Percentiles rank a stretch among this genome's conserved stretches.
Evolutionary conservation across 73 alveolate genomes (phyloP).

Genomic region (Tetrahymena borealis): DNA sequence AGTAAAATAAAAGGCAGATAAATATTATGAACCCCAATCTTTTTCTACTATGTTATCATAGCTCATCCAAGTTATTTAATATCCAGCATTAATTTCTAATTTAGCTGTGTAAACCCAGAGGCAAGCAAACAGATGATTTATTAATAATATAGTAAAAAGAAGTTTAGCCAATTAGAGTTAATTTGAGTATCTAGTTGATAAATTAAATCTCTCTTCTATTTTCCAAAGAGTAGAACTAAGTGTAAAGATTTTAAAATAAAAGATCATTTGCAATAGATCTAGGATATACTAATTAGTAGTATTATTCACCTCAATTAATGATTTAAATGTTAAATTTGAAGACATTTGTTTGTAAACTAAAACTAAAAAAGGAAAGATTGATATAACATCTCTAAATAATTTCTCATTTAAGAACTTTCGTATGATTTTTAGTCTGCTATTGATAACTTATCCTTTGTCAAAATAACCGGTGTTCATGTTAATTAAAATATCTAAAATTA

Average conservation of each 20-base stretch:
- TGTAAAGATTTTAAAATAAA: neutral
- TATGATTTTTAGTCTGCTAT: neutral
- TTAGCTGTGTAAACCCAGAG: slow-evolving; percentile 21
- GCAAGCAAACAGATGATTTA: slow-evolving; percentile 30
- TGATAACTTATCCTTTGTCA: neutral
- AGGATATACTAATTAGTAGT: neutral
- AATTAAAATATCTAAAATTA: neutral
- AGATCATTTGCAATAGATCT: neutral
- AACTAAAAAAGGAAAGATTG: neutral
- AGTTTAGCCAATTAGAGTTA: slow-evolving; percentile 3
- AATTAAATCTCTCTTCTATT: slow-evolving; percentile 10
- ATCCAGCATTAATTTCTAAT: neutral
- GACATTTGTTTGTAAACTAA: neutral
- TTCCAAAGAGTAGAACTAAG: neutral
- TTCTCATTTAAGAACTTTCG: neutral
- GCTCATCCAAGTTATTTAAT: neutral
- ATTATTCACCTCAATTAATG: neutral
- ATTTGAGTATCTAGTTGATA: neutral
- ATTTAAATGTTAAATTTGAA: too few species aligned
- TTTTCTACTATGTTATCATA: slow-evolving; percentile 1
- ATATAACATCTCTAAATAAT: neutral
- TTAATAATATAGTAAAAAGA: slow-evolving; percentile 5
- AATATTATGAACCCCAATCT: slow-evolving; percentile 5
- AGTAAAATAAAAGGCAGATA: slow-evolving; percentile 54
- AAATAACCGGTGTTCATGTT: neutral